These are phyloP conservation scores for Diaporthe sp. DNA, from an alignment of 2,329 filamentous ascomycete species.

Conservation along the genomic window DNA sequence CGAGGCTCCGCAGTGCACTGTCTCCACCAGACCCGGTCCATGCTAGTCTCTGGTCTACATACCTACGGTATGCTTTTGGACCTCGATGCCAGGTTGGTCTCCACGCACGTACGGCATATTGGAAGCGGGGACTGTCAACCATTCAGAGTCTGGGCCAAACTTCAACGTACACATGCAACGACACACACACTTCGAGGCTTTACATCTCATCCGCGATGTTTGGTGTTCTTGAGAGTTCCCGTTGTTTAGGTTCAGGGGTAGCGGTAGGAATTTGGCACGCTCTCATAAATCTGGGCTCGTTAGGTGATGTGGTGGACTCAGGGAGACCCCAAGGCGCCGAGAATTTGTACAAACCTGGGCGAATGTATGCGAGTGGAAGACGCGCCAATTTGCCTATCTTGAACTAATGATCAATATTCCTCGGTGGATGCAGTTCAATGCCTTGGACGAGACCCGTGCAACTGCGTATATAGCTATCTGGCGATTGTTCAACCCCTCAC, in stretches of 20 bases:
- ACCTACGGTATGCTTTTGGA: background rate
- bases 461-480: too few species aligned
- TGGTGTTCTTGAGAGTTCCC: background rate
- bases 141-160: background rate
- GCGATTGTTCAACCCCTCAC: too few species aligned
- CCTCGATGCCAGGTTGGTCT: background rate
- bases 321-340: background rate
- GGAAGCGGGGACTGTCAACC: background rate
- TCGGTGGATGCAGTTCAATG: background rate
- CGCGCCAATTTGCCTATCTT: background rate
- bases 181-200: background rate
- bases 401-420: background rate
- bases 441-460: background rate
- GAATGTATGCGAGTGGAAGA: background rate
- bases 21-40: background rate
- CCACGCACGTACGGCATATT: background rate
- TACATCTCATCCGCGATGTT: background rate
- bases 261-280: too few species aligned
- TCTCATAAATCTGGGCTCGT: background rate
- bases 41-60: background rate
- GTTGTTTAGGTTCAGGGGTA: too few species aligned
- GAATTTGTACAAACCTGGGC: background rate
- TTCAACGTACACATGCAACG: background rate
- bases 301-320: background rate
- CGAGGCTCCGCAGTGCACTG: background rate